A percentile compares a stretch with the other conserved stretches of the same genome.
Evolutionary conservation across 129 eudicot species (phyloP).

Genomic region (Flaveria sonorensis): DNA sequence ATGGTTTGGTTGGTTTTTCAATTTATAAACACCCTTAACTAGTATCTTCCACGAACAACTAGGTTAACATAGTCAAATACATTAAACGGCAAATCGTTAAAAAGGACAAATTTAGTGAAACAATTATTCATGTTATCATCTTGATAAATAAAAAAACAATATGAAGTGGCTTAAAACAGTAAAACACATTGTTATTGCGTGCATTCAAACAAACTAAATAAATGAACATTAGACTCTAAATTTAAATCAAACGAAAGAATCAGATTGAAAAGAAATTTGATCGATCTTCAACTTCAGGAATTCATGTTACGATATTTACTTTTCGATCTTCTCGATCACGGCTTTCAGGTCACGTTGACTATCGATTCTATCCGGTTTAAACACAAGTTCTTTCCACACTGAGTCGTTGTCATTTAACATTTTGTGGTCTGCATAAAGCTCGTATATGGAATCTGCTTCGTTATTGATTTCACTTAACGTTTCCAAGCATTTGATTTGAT

Average conservation of each 20-base stretch:
- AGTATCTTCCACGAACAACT: neutral
- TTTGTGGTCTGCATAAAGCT: conserved; percentile 8
- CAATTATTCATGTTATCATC: neutral
- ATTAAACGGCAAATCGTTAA: neutral
- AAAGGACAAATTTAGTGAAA: neutral
- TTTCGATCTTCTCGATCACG: conserved; percentile 61
- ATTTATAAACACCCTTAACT: neutral
- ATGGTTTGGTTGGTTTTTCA: no score
- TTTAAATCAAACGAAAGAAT: no score
- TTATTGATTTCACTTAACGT: neutral
- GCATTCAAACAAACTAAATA: neutral
- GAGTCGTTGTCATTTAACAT: neutral
- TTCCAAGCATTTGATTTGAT: conserved; percentile 12
- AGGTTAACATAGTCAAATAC: neutral
- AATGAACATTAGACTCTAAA: no score
- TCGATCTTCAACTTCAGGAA: neutral
- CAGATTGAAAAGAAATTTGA: neutral
- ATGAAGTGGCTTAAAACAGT: neutral
- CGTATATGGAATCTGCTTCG: conserved; percentile 7
- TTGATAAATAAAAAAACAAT: neutral
- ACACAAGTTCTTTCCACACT: neutral
- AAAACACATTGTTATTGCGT: neutral
- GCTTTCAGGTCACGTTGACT: conserved; percentile 58
- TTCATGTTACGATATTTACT: neutral
- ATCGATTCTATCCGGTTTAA: conserved; percentile 51